Conservation (phyloP, 1,139 yeast genomes). For the Pichia sp. region DNA sequence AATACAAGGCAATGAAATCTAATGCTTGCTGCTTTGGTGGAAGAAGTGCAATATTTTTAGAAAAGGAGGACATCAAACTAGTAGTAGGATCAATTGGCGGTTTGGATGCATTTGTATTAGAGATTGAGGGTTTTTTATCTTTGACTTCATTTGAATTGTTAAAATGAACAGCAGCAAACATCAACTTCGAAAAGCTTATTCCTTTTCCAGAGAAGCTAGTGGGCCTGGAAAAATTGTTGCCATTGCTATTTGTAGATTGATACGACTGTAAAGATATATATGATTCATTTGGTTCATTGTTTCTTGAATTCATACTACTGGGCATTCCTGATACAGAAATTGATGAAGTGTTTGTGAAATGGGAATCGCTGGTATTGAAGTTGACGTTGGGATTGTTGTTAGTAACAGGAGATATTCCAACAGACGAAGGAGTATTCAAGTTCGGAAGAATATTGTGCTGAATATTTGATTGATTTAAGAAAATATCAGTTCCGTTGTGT, state of each 20-base stretch:
- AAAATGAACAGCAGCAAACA: slow-evolving; percentile 69
- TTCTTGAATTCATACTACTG: neutral
- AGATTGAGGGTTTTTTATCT: neutral
- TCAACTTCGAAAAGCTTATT: slow-evolving; percentile 64
- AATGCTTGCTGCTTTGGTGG: slow-evolving; percentile 73
- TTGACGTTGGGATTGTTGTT: neutral
- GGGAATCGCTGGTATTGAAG: neutral
- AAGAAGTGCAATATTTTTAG: slow-evolving; percentile 25
- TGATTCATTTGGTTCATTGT: neutral
- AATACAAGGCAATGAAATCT: slow-evolving; percentile 55
- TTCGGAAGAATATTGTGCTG: neutral
- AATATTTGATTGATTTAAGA: neutral
- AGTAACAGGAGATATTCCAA: neutral
- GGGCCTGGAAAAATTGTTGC: slow-evolving; percentile 3
- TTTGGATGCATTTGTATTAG: neutral
- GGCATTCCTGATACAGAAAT: no score
- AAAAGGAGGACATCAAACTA: slow-evolving; percentile 8
- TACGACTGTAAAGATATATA: neutral
- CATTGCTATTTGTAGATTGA: neutral
- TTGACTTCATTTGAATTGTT: slow-evolving; percentile 22
- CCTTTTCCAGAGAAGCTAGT: slow-evolving; percentile 8
- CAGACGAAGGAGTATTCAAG: neutral
- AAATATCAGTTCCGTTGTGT: neutral
- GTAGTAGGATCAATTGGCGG: slow-evolving; percentile 25
- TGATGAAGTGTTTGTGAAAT: no score